Percentiles rank a stretch among this genome's conserved stretches.
Evolutionary conservation across 2,329 filamentous ascomycete species (phyloP).

Genomic region (Sarocladium kiliense): DNA sequence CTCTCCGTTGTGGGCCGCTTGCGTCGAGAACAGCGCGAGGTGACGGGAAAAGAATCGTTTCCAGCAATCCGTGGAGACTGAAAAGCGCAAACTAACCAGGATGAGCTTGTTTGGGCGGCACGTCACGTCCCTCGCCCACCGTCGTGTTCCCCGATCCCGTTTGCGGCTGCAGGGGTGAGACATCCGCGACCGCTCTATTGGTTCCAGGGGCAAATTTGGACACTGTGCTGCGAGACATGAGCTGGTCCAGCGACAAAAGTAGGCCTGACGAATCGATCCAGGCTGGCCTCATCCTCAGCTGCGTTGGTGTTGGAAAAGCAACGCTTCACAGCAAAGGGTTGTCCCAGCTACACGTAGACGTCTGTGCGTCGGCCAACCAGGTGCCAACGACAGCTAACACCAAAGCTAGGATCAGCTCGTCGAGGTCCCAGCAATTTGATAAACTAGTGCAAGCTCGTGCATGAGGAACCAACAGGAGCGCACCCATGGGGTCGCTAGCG

Average conservation of each 20-base stretch:
- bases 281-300: not conserved
- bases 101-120: not conserved
- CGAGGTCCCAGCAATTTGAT: constrained; percentile 8
- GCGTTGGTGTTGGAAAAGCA: not conserved
- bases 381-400: not conserved
- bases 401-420: not conserved
- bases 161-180: constrained; percentile 7
- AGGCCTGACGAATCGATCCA: not conserved
- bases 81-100: not conserved
- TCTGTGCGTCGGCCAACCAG: not conserved
- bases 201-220: not conserved
- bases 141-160: constrained; percentile 8
- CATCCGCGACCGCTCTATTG: constrained; percentile 8
- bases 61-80: not conserved
- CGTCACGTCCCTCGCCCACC: constrained; percentile 5
- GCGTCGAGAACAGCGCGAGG: not conserved
- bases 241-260: not conserved
- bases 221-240: not conserved
- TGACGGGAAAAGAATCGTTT: not conserved
- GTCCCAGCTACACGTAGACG: not conserved
- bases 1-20: constrained; percentile 4
- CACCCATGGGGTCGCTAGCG: constrained; percentile 5
- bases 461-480: constrained; percentile 2
- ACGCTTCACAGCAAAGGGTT: not conserved
- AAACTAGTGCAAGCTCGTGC: constrained; percentile 9